phyloP scores from a whole-genome alignment of 371 early-diverging fungal species.

The Rhizopus delemar region DNA sequence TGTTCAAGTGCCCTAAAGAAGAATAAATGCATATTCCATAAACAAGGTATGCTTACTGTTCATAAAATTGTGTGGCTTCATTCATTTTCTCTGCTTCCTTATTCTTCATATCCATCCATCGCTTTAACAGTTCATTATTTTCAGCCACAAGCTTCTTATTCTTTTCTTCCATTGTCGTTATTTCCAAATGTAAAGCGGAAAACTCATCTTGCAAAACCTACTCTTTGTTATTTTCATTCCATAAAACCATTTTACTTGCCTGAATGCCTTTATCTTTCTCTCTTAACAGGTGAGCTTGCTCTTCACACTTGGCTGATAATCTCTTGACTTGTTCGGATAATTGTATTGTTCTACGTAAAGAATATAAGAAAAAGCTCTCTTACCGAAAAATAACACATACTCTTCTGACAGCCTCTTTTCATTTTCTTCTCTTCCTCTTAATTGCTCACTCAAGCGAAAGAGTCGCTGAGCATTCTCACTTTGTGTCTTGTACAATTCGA shows the following conservation, averaged over 20 bases:
- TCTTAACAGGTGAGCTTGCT: slow-evolving; percentile 58
- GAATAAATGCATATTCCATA: not conserved
- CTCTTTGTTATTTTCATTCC: slow-evolving; percentile 1
- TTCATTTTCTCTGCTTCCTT: slow-evolving; percentile 94
- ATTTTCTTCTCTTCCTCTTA: slow-evolving; percentile 64
- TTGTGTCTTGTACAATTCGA: slow-evolving; percentile 89
- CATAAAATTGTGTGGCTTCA: slow-evolving; percentile 84
- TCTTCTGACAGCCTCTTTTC: slow-evolving; percentile 68
- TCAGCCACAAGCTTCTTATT: slow-evolving; percentile 76
- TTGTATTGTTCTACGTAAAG: slow-evolving; percentile 42
- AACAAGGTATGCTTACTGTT: slow-evolving; percentile 51
- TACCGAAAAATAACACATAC: slow-evolving; percentile 44
- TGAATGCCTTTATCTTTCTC: slow-evolving; percentile 91
- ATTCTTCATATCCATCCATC: slow-evolving; percentile 92
- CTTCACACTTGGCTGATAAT: slow-evolving; percentile 50
- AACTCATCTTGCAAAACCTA: slow-evolving; percentile 86
- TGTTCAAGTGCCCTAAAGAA: slow-evolving; percentile 27
- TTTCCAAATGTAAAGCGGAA: slow-evolving; percentile 86
- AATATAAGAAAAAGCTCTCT: not conserved
- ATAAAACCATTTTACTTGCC: slow-evolving; percentile 33
- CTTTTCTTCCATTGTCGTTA: slow-evolving; percentile 81
- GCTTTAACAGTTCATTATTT: slow-evolving; percentile 81
- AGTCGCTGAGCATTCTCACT: slow-evolving; percentile 89
- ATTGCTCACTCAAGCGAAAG: slow-evolving; percentile 79
- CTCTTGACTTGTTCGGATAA: slow-evolving; percentile 45